Percentiles rank a stretch among this genome's conserved stretches.
Evolutionary conservation across 2,329 filamentous ascomycete genomes (phyloP).

Genomic region (Chaetomiaceae sp.): DNA sequence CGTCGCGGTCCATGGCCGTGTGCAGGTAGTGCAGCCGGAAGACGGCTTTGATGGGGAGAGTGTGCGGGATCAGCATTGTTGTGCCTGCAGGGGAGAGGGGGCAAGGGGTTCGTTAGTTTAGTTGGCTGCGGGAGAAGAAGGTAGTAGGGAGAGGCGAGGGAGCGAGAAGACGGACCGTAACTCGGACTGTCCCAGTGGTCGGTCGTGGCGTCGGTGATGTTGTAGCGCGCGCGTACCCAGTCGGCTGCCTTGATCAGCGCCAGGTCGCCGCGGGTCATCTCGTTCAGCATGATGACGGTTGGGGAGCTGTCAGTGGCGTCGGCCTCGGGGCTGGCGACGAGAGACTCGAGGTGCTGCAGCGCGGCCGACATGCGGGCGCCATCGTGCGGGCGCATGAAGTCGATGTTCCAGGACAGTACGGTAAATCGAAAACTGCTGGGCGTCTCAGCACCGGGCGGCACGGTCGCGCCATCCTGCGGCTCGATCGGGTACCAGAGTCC

Average conservation of each 20-base stretch:
- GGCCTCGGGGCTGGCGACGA: slow-evolving; percentile 10
- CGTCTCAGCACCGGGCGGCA: background rate
- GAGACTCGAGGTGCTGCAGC: slow-evolving; percentile 25
- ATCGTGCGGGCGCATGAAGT: slow-evolving; percentile 30
- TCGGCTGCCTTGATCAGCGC: slow-evolving; percentile 34
- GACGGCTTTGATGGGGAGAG: slow-evolving; percentile 36
- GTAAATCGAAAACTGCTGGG: slow-evolving; percentile 7
- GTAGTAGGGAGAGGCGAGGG: background rate
- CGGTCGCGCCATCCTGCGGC: slow-evolving; percentile 7
- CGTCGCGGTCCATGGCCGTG: slow-evolving; percentile 47
- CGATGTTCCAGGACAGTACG: slow-evolving; percentile 34
- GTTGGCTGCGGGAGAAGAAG: background rate
- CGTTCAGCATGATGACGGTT: slow-evolving; percentile 45
- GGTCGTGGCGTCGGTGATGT: slow-evolving; percentile 39
- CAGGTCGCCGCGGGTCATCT: slow-evolving; percentile 44
- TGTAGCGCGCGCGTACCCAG: slow-evolving; percentile 44
- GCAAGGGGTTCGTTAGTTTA: background rate
- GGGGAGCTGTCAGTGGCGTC: slow-evolving; percentile 25
- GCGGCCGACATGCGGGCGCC: slow-evolving; percentile 30
- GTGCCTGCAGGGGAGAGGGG: slow-evolving; percentile 34
- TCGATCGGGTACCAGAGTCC: slow-evolving; percentile 5
- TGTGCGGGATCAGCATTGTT: slow-evolving; percentile 43
- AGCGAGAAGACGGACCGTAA: slow-evolving; percentile 29
- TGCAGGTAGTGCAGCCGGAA: slow-evolving; percentile 47
- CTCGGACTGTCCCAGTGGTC: slow-evolving; percentile 37